These are phyloP conservation scores for Oehlia diaphana DNA, from an alignment of 192 early-diverging fungal species.

Conservation along the genomic window DNA sequence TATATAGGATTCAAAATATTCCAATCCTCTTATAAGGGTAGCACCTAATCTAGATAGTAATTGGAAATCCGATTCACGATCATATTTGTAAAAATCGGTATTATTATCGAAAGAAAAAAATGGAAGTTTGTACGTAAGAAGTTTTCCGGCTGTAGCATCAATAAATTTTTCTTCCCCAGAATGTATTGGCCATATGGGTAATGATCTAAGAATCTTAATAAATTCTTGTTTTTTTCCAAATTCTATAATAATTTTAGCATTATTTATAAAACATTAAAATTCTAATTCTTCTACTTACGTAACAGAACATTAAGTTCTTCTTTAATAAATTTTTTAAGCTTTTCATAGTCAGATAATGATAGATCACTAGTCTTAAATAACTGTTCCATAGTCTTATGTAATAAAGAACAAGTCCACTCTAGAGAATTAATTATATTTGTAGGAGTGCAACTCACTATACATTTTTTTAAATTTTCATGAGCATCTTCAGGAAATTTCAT, in stretches of 20 bases:
- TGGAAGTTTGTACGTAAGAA: background rate
- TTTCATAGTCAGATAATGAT: background rate
- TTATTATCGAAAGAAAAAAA: background rate
- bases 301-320: background rate
- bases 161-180: background rate
- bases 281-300: background rate
- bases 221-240: background rate
- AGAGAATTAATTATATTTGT: background rate
- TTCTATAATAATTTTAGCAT: background rate
- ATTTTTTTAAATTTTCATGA: background rate
- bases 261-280: background rate
- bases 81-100: background rate
- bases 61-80: background rate
- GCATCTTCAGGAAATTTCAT: background rate
- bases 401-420: background rate
- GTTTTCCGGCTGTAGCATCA: background rate
- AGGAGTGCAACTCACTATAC: background rate
- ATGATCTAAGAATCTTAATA: background rate
- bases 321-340: background rate
- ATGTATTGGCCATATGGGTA: conserved; percentile 6
- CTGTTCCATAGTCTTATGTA: background rate
- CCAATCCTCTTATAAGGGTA: background rate
- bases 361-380: background rate
- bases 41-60: background rate
- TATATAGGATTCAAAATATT: background rate